These are phyloP conservation scores for Phytophthora cactorum DNA, from an alignment of 352 stramenopile genomes.

Conservation along the genomic window DNA sequence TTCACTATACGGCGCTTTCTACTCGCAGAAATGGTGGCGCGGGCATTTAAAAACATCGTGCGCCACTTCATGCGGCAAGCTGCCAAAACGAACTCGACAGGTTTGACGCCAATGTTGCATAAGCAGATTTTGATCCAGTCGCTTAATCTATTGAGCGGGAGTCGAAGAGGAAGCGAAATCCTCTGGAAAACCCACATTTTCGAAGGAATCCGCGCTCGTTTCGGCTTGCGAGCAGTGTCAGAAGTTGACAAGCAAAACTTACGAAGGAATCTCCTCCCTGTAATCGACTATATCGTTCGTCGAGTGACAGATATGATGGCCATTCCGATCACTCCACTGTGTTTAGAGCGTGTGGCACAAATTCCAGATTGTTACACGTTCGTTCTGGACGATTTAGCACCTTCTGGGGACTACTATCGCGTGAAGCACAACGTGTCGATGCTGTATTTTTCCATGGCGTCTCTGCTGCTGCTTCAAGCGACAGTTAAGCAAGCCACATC, in stretches of 20 bases:
- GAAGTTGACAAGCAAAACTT: slow-evolving; percentile 85
- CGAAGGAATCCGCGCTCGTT: slow-evolving; percentile 76
- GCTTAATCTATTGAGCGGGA: slow-evolving; percentile 78
- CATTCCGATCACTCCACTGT: slow-evolving; percentile 44
- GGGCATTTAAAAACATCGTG: slow-evolving; percentile 89
- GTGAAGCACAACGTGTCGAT: slow-evolving; percentile 89
- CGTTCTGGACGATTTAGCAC: slow-evolving; percentile 70
- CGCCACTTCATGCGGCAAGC: slow-evolving; percentile 72
- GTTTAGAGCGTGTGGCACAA: slow-evolving; percentile 53
- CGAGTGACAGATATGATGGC: slow-evolving; percentile 66
- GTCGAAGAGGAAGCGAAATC: slow-evolving; percentile 55
- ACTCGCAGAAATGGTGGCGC: slow-evolving; percentile 88
- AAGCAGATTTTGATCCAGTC: slow-evolving; percentile 58
- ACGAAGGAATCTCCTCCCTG: slow-evolving; percentile 52
- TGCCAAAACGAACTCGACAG: slow-evolving; percentile 40
- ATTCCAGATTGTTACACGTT: slow-evolving; percentile 78
- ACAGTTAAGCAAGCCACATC: slow-evolving; percentile 76
- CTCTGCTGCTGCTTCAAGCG: slow-evolving; percentile 77
- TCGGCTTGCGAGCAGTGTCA: slow-evolving; percentile 67
- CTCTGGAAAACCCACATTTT: slow-evolving; percentile 83
- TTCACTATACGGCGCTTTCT: slow-evolving; percentile 63
- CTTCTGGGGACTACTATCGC: slow-evolving; percentile 40
- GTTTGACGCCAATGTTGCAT: slow-evolving; percentile 50
- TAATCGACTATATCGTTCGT: slow-evolving; percentile 59
- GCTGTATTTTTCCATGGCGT: slow-evolving; percentile 90